Evolutionary conservation across 23 red algal species (phyloP), one percentile per base, ranked within the genome.

Genomic region (Pyropia yezoensis): DNA sequence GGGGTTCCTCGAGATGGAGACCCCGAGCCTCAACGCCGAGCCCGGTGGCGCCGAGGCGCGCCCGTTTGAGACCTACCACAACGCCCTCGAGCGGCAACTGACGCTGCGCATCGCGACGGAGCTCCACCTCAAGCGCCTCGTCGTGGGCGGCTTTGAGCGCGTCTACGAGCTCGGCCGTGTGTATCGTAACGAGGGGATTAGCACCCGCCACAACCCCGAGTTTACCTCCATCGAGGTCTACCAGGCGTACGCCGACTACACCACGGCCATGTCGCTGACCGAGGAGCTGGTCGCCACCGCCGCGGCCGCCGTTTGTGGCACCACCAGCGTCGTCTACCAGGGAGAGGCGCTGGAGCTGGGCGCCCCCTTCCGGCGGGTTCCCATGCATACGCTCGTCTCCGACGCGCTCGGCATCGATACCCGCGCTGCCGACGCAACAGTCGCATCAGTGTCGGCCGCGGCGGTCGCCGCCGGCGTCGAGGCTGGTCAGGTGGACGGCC

Each of bases 151-250:
- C 16, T 96, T 96, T 68, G 91, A 96, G 33, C 78, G 82, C 52
- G 85, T 96, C 17, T 96, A 89, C 66, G 91, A 96, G 77, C 55
- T 96, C 25, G 91, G 91, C 64, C 70, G 91, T 56, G 55, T 96
- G 65, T 96, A 83, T 63, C 59, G 91, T 20, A 96, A 96, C 65
- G 91, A 96, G 54, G 91, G 91, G 20, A 74, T 96, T 21, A 83
- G 76, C 52, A 79, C 83, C 2, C 73, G 91, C 62, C 91, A 96
- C 69, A 96, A 96, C 71, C 91, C 91, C 18, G 91, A 96, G 59
- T 96, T 96, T 74, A 96, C 91, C 30, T 83, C 75, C 33, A 80
- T 96, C 70, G 91, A 96, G 62, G 80, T 96, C n/a, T 96, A 96
- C 59, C 70, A 96, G 52, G 83, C 75, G 18, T 96, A 96, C 57